Base-by-base conservation (phyloP, 169 alveolate species). In the Plasmodium vinckei region DNA sequence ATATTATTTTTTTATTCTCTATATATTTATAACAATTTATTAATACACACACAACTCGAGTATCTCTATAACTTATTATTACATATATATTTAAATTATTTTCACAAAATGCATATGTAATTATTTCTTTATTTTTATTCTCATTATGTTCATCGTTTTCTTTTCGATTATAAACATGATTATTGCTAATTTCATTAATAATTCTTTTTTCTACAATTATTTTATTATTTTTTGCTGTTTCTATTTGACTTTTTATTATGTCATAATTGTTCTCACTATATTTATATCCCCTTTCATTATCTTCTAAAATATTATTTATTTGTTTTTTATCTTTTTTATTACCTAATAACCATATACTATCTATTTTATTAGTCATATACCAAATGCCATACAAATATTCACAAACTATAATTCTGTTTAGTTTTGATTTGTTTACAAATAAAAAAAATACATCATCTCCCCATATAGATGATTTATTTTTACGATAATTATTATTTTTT, bases 361-460 rank as follows among this genome's bases (percentile, higher is more conserved):
- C 91, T 10, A 86, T 57, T n/a, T 59, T 54, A 5, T 73, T 42
- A 5, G 91, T 86, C 87, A 46, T 70, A 44, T 39, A 86, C 91
- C 91, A 86, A 9, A 23, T 21, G 42, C 27, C 17, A 12, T 6
- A 44, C 53, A 86, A 59, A 54, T 51, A 60, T 53, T 86, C 91
- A 59, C 10, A 86, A n/a, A 70, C 42, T 13, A 68, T 23, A 5
- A 86, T 15, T 47, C 87, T 57, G 42, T 71, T 7, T 46, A 53
- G 53, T n/a, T 59, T 19, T 33, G 42, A 59, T 19, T 72, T 70
- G 15, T 47, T 70, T 25, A 86, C 47, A 86, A 86, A 86, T 59
- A 86, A 63, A n/a, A 86, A 86, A 42, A 86, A 70, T 13, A 86
- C 57, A 70, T 86, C 75, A 15, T 86, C 91, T 25, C 47, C 51